These are phyloP conservation scores for Posidonia australis DNA, from an alignment of 106 monocot species.

Conservation along the genomic window DNA sequence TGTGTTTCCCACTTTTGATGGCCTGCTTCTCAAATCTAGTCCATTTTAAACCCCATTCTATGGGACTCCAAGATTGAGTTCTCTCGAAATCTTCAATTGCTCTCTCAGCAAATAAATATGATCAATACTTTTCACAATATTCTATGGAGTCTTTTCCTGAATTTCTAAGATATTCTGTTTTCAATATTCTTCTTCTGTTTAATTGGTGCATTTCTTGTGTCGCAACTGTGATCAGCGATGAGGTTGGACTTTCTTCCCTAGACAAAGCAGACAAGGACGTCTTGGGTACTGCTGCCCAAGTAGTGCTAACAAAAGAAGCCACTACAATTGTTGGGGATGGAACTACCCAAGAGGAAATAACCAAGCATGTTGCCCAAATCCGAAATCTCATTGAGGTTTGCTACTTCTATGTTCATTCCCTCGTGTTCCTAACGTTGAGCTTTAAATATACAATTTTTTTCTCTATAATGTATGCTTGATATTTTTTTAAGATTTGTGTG, in stretches of 20 bases:
- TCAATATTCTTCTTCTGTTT: too few species aligned
- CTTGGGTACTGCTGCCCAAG: conserved; percentile 50
- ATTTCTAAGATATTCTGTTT: too few species aligned
- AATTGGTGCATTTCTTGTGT: conserved; percentile 6
- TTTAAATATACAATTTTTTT: neutral
- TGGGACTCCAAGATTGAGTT: too few species aligned
- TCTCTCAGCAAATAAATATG: too few species aligned
- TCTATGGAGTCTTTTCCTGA: too few species aligned
- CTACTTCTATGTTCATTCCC: neutral
- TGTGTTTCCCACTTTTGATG: too few species aligned
- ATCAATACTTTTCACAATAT: too few species aligned
- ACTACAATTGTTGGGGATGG: conserved; percentile 88
- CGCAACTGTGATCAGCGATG: conserved; percentile 75
- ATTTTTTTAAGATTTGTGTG: neutral
- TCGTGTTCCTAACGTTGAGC: neutral
- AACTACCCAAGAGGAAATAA: conserved; percentile 44
- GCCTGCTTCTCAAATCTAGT: too few species aligned
- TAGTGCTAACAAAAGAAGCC: conserved; percentile 60
- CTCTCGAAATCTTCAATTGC: too few species aligned
- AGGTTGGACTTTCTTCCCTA: conserved; percentile 55
- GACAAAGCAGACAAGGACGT: conserved; percentile 64
- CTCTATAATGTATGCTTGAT: neutral
- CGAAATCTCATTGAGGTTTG: conserved; percentile 49
- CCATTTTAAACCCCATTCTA: too few species aligned
- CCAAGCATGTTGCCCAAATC: conserved; percentile 48